Evolutionary conservation across 164 flowering plant genomes (phyloP).

Genomic region (Platanus orientalis): DNA sequence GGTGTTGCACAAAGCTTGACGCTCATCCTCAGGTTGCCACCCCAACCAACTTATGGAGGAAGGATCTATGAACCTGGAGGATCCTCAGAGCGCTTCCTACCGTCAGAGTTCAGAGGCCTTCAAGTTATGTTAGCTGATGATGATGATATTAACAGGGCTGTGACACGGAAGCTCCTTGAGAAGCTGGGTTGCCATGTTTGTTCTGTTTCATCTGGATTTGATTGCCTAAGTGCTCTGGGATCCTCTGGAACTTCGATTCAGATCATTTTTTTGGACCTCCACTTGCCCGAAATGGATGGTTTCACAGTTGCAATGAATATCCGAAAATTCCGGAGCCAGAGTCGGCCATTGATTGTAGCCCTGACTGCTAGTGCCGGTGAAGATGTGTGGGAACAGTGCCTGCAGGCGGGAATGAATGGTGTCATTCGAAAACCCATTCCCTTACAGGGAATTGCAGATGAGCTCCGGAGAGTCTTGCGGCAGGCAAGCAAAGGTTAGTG

Average conservation of each 20-base stretch:
- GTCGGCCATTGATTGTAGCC: constrained; percentile 71
- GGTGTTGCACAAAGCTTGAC: too few relatives aligned
- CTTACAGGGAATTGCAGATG: constrained; percentile 56
- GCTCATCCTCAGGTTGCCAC: too few relatives aligned
- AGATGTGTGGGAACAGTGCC: constrained; percentile 56
- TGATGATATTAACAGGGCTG: too few relatives aligned
- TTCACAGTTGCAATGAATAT: constrained; percentile 69
- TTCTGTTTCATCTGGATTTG: constrained; percentile 69
- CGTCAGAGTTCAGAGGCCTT: too few relatives aligned
- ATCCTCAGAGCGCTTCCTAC: too few relatives aligned
- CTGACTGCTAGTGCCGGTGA: constrained; percentile 64
- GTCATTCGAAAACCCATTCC: constrained; percentile 63
- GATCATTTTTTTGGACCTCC: constrained; percentile 69
- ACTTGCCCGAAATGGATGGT: constrained; percentile 81
- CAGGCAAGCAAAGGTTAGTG: too few relatives aligned
- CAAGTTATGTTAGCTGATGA: too few relatives aligned
- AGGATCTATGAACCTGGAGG: too few relatives aligned
- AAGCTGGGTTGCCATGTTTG: constrained; percentile 80
- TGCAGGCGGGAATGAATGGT: constrained; percentile 77
- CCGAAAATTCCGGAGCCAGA: constrained; percentile 52
- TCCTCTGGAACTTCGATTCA: constrained; percentile 42
- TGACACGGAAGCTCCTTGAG: constrained; percentile 63
- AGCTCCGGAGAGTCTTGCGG: constrained; percentile 56
- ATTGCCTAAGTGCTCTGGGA: constrained; percentile 62
- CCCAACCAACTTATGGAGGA: too few relatives aligned